Base-by-base conservation (phyloP, 2,329 filamentous ascomycete genomes). In the Penicillium sp. region DNA sequence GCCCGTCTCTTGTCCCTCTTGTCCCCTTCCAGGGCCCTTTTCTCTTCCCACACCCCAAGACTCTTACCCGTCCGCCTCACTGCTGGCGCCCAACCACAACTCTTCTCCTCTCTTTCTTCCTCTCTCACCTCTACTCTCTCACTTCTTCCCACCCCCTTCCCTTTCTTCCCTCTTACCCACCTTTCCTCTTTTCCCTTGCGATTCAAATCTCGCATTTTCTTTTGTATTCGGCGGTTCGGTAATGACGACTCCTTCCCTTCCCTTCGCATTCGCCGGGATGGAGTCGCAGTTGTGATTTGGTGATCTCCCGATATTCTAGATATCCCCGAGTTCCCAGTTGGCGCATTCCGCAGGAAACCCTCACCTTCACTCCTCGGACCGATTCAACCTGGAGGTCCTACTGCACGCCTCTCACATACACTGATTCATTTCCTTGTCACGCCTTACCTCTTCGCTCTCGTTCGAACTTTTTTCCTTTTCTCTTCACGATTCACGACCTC, bases 221-320 rank as follows among this genome's bases (percentile, higher is more conserved):
- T 67, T 68, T 70, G 61, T 70, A 55, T 65, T 13, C 8, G 54
- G 64, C 57, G 60, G 60, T 63, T 62, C 22, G 66, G 68, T 68
- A 57, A 68, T 67, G 66, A 63, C 59, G 66, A 62, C 60, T 57
- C 65, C 33, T 58, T 63, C 53, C 60, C 58, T 66, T 64, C 59
- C 65, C 60, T 68, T 56, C 60, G 65, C 51, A 60, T 55, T 40
- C 45, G 55, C 56, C 62, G 68, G 64, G 66, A 69, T 70, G 68
- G 67, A 66, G 63, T 65, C 63, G 65, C 68, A 68, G 62, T 60
- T 68, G 68, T 70, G 65, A 70, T 68, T 63, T 70, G 68, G 68
- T 70, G 68, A 70, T 68, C 56, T 68, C 56, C 59, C 64, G 63
- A 63, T 63, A 55, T 65, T 60, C 60, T 33, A 57, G 42, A 55